Conservation (phyloP, 73 alveolate genomes). For the Stentor coeruleus region DNA sequence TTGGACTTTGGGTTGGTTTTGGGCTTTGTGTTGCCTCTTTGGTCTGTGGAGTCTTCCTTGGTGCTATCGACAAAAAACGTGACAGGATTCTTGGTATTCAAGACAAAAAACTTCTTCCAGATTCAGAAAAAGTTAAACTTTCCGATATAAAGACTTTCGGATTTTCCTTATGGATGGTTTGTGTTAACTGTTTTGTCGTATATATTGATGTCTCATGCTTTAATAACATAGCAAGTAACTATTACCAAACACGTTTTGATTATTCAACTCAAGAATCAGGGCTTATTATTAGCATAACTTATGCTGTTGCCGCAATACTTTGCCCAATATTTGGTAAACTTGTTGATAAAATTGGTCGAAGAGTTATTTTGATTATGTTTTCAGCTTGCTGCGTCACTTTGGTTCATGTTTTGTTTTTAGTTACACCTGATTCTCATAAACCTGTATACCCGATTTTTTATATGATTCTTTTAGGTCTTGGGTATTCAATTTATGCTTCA, state of each 20-base stretch:
- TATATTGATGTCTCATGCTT: constrained; percentile 32
- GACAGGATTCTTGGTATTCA: constrained; percentile 39
- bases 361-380: constrained; percentile 49
- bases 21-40: constrained; percentile 48
- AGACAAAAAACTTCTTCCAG: constrained; percentile 31
- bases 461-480: constrained; percentile 60
- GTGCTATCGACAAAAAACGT: constrained; percentile 45
- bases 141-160: constrained; percentile 68
- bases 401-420: constrained; percentile 43
- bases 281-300: background rate
- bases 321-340: constrained; percentile 34
- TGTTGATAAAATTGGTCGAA: constrained; percentile 62
- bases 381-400: constrained; percentile 38
- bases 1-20: constrained; percentile 57
- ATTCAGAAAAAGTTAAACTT: constrained; percentile 64
- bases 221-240: background rate
- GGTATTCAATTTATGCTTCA: constrained; percentile 76
- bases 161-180: constrained; percentile 60
- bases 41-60: constrained; percentile 39
- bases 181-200: constrained; percentile 55
- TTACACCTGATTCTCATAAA: constrained; percentile 37
- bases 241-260: background rate
- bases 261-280: background rate
- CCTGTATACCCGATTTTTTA: constrained; percentile 43
- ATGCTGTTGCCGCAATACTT: background rate